Conservation (phyloP, 2,329 filamentous ascomycete species). For the Penicillium capsulatum region DNA sequence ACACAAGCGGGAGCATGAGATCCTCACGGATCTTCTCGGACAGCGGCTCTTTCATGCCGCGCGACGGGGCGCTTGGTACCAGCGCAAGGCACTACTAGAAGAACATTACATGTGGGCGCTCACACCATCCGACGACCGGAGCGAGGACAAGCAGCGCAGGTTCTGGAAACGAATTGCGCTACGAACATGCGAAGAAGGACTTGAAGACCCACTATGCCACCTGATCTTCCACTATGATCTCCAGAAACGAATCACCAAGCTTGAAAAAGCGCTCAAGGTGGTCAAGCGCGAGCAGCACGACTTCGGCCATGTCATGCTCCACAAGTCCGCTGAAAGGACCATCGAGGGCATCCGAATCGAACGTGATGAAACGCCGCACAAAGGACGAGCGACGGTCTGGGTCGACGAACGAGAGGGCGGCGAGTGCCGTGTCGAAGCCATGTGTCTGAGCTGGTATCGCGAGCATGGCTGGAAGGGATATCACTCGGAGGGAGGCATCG, state of each 20-base stretch:
- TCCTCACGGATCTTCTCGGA: conserved; percentile 69
- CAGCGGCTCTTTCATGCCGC: conserved; percentile 83
- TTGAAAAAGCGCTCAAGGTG: conserved; percentile 79
- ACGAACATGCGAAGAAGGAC: conserved; percentile 75
- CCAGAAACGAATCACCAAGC: conserved; percentile 86
- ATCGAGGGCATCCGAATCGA: conserved; percentile 76
- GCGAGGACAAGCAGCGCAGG: conserved; percentile 64
- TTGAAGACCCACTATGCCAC: conserved; percentile 86
- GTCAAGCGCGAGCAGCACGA: conserved; percentile 85
- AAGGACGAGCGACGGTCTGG: conserved; percentile 68
- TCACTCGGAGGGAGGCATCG: conserved; percentile 84
- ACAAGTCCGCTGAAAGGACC: conserved; percentile 68
- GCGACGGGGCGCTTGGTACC: conserved; percentile 87
- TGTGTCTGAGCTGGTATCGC: conserved; percentile 87
- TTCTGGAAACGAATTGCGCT: conserved; percentile 76
- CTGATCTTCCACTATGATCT: conserved; percentile 90
- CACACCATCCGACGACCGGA: conserved; percentile 46
- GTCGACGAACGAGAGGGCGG: conserved; percentile 67
- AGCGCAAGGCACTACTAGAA: conserved; percentile 87
- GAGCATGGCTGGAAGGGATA: conserved; percentile 87
- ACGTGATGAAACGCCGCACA: conserved; percentile 46
- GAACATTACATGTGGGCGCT: conserved; percentile 85
- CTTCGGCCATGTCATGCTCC: conserved; percentile 78
- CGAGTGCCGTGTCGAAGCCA: conserved; percentile 84
- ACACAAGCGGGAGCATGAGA: conserved; percentile 68